Evolutionary conservation across 2,329 filamentous ascomycete species (phyloP).

Genomic region (Pestalotiopsis fici): DNA sequence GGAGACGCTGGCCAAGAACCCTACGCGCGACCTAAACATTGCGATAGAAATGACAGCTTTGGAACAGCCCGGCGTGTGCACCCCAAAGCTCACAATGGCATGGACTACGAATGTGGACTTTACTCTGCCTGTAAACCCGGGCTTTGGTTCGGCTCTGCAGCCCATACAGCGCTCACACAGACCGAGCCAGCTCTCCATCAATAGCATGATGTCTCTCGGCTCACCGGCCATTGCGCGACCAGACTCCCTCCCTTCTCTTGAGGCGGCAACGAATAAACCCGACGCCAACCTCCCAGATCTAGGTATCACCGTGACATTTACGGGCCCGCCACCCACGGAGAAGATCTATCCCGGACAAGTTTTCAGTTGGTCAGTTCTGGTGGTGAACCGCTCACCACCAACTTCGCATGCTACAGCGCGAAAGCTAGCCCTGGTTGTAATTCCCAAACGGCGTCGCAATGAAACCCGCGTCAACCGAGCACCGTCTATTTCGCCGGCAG

Average conservation of each 20-base stretch:
- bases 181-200: constrained; percentile 65
- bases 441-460: constrained; percentile 64
- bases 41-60: constrained; percentile 61
- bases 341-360: constrained; percentile 61
- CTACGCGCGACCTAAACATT: constrained; percentile 57
- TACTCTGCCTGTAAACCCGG: constrained; percentile 63
- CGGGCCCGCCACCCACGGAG: constrained; percentile 52
- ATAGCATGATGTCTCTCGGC: constrained; percentile 54
- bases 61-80: constrained; percentile 56
- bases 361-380: constrained; percentile 73
- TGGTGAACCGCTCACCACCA: constrained; percentile 66
- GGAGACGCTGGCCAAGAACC: constrained; percentile 46
- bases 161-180: constrained; percentile 63
- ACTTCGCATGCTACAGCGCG: constrained; percentile 45
- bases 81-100: constrained; percentile 62
- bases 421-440: constrained; percentile 69
- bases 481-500: constrained; percentile 51
- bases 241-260: constrained; percentile 60
- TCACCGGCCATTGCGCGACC: constrained; percentile 60
- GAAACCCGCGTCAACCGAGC: constrained; percentile 55
- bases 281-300: constrained; percentile 58
- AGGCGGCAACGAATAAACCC: constrained; percentile 48
- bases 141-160: constrained; percentile 57
- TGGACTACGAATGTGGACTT: constrained; percentile 74
- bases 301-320: constrained; percentile 76